These are phyloP conservation scores for Erodium moschatum DNA, from an alignment of 441 rosid genomes.

Conservation along the genomic window DNA sequence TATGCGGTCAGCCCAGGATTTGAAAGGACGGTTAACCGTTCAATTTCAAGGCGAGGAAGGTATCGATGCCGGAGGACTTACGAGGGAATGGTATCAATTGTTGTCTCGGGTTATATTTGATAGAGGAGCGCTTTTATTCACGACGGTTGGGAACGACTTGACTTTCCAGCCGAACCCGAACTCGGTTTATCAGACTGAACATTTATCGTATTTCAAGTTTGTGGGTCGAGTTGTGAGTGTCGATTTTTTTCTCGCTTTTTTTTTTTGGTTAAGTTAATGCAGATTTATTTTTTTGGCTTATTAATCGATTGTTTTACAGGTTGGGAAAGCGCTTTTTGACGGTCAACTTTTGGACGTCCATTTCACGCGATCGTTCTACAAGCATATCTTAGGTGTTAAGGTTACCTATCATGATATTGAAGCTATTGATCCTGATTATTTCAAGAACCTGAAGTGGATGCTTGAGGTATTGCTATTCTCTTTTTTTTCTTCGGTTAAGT, in stretches of 20 bases:
- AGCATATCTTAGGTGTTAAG: conserved; percentile 91
- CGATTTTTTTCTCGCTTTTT: not conserved
- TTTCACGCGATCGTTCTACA: conserved; percentile 93
- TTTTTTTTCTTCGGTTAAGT: not conserved
- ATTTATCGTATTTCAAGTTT: conserved; percentile 93
- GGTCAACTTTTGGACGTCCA: conserved; percentile 98
- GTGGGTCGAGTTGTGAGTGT: conserved; percentile 85
- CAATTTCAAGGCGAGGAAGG: conserved; percentile 99
- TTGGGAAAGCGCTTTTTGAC: conserved; percentile 91
- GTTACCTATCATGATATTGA: conserved; percentile 98
- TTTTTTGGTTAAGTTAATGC: too few relatives aligned
- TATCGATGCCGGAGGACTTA: conserved; percentile 97
- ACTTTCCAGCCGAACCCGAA: conserved; percentile 98
- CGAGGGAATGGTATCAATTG: conserved; percentile 97
- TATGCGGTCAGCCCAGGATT: conserved; percentile 82
- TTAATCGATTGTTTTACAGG: conserved; percentile 41
- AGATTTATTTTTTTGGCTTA: conserved; percentile 20
- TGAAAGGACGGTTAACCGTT: conserved; percentile 88
- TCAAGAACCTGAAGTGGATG: conserved; percentile 97
- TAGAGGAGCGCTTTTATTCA: conserved; percentile 87
- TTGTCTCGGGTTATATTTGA: conserved; percentile 93
- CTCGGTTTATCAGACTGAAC: conserved; percentile 95
- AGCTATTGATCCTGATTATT: conserved; percentile 99
- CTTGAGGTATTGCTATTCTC: conserved; percentile 50
- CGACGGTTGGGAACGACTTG: conserved; percentile 87